phyloP scores from a whole-genome alignment of 202 grass and related monocot species.

The Dendrocalamus latiflorus region DNA sequence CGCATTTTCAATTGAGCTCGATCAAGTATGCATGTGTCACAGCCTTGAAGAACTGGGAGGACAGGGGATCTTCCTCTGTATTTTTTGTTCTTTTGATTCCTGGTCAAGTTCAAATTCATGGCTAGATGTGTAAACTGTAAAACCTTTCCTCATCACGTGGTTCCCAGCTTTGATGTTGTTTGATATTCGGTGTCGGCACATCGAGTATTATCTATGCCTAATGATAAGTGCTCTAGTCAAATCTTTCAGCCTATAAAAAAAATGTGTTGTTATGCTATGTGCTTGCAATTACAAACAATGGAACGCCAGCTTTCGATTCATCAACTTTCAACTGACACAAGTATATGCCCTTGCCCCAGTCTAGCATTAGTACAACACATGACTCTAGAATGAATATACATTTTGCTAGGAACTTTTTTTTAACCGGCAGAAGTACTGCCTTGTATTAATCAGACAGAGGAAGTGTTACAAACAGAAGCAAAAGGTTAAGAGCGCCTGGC shows the following conservation, averaged over 20 bases:
- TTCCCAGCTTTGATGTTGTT: background rate
- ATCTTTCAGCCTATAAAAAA: background rate
- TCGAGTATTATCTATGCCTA: background rate
- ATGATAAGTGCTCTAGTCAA: background rate
- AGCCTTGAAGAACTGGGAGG: background rate
- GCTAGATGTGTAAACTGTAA: background rate
- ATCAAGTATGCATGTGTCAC: background rate
- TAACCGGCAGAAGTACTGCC: too few relatives aligned
- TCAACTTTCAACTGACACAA: background rate
- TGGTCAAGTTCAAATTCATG: background rate
- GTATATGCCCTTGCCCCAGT: background rate
- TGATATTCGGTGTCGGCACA: background rate
- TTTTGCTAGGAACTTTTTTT: too few relatives aligned
- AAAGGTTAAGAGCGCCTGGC: too few relatives aligned
- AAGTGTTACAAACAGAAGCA: too few relatives aligned
- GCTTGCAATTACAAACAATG: background rate
- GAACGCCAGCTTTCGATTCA: background rate
- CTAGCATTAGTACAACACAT: constrained; percentile 4
- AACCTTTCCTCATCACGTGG: background rate
- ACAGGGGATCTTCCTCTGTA: background rate
- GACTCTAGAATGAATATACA: background rate
- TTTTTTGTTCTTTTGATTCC: background rate
- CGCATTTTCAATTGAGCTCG: background rate
- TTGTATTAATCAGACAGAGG: too few relatives aligned
- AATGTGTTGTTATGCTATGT: background rate